A percentile compares a stretch with the other conserved stretches of the same genome.
These are phyloP conservation scores for Trametes sanguinea DNA, from an alignment of 768 basidiomycete species.

Conservation along the genomic window DNA sequence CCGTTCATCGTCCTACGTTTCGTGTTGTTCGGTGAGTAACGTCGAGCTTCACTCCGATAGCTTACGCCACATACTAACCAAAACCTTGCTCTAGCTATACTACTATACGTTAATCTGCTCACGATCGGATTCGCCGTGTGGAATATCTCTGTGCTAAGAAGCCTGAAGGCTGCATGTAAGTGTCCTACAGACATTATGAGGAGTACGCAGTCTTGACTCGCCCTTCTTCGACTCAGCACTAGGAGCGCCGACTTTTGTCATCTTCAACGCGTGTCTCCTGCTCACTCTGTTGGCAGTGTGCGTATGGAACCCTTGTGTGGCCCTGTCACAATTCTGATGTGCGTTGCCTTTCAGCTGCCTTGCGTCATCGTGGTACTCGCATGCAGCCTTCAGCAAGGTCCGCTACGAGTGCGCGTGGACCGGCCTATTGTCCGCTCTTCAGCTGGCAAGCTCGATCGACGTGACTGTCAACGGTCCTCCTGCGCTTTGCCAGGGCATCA, in stretches of 20 bases:
- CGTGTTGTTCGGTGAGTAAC: slow-evolving; percentile 54
- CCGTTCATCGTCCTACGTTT: slow-evolving; percentile 59
- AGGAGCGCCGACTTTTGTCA: slow-evolving; percentile 49
- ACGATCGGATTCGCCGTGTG: slow-evolving; percentile 58
- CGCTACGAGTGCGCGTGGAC: slow-evolving; percentile 62
- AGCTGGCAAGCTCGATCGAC: slow-evolving; percentile 54
- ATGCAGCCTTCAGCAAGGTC: slow-evolving; percentile 38
- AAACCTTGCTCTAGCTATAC: slow-evolving; percentile 39
- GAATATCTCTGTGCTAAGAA: slow-evolving; percentile 48
- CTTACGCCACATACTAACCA: neutral
- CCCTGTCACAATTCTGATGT: neutral
- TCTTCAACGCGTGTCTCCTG: slow-evolving; percentile 46
- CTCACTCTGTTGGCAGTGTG: slow-evolving; percentile 36
- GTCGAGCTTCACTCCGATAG: neutral
- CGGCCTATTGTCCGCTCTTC: slow-evolving; percentile 46
- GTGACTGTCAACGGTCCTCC: slow-evolving; percentile 47
- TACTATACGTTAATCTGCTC: slow-evolving; percentile 53
- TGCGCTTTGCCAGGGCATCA: slow-evolving; percentile 34
- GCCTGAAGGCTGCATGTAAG: slow-evolving; percentile 42
- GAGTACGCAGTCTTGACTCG: neutral
- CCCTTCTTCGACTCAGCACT: slow-evolving; percentile 37
- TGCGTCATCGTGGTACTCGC: slow-evolving; percentile 41
- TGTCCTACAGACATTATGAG: neutral
- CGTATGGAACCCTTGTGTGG: slow-evolving; percentile 12
- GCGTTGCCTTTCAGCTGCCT: neutral